Percentiles rank a stretch among this genome's conserved stretches.
These are phyloP conservation scores for Naematelia encephala DNA, from an alignment of 768 basidiomycete species.

Conservation along the genomic window DNA sequence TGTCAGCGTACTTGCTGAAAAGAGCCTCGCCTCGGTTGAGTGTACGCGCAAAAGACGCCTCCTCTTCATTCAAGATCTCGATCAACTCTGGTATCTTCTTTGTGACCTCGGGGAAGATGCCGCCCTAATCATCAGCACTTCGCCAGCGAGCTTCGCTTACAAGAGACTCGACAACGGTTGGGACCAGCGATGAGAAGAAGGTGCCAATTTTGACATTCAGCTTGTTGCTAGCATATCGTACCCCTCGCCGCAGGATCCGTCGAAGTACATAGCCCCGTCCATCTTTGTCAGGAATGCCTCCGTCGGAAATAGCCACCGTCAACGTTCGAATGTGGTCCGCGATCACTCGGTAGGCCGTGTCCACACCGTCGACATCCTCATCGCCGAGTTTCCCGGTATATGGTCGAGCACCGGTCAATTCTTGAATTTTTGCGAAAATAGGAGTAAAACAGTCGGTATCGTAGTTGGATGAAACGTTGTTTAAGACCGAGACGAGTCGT, in stretches of 20 bases:
- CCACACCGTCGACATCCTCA: conserved; percentile 93
- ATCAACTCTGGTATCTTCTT: conserved; percentile 78
- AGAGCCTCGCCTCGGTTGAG: conserved; percentile 93
- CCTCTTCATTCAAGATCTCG: conserved; percentile 95
- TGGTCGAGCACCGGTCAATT: conserved; percentile 79
- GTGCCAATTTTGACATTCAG: conserved; percentile 85
- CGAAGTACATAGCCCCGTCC: conserved; percentile 96
- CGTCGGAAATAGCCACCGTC: conserved; percentile 92
- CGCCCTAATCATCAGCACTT: conserved; percentile 58
- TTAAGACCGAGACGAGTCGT: conserved; percentile 88
- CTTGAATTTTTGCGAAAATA: conserved; percentile 79
- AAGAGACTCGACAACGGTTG: conserved; percentile 83
- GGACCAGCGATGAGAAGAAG: conserved; percentile 90
- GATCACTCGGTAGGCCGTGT: conserved; percentile 95
- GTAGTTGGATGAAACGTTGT: conserved; percentile 90
- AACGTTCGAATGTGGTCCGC: conserved; percentile 94
- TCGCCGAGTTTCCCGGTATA: conserved; percentile 88
- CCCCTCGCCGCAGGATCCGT: conserved; percentile 85
- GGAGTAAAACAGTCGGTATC: conserved; percentile 94
- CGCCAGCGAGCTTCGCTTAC: conserved; percentile 54
- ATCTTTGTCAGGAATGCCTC: conserved; percentile 92
- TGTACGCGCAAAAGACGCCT: conserved; percentile 95
- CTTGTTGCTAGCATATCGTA: conserved; percentile 94
- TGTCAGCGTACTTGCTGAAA: conserved; percentile 79
- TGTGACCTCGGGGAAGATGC: conserved; percentile 87